A percentile compares a stretch with the other conserved stretches of the same genome.
These are phyloP conservation scores for Aureobasidium sp. DNA, from an alignment of 2,329 filamentous ascomycete genomes.

Conservation along the genomic window DNA sequence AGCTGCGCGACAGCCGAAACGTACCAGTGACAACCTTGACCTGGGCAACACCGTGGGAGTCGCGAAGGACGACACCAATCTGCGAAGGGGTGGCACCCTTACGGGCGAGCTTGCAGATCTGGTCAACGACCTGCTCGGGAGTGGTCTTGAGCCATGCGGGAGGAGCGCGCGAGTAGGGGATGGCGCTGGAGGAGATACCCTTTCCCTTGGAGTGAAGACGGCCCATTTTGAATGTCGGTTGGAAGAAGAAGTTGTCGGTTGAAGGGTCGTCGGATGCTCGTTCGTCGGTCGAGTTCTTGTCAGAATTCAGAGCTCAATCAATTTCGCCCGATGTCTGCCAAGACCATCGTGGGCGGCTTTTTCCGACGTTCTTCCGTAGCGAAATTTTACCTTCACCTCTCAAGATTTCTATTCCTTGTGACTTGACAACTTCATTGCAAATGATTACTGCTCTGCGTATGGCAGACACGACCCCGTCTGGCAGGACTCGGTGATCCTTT, in stretches of 20 bases:
- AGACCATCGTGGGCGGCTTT: neutral
- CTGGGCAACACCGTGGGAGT: conserved; percentile 96
- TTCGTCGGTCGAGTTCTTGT: conserved; percentile 13
- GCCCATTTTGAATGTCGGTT: conserved; percentile 62
- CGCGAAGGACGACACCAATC: conserved; percentile 97
- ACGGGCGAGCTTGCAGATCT: conserved; percentile 98
- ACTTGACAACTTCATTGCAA: neutral
- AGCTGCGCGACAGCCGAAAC: conserved; percentile 26
- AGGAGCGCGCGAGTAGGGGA: conserved; percentile 91
- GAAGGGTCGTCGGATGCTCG: conserved; percentile 16
- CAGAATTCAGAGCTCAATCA: neutral
- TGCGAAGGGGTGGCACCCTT: conserved; percentile 98
- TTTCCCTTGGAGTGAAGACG: conserved; percentile 99
- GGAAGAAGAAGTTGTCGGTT: conserved; percentile 14
- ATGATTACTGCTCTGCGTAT: neutral
- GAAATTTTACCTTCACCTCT: neutral
- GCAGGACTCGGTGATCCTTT: neutral
- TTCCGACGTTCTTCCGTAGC: conserved; percentile 11
- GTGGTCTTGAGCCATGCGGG: conserved; percentile 98
- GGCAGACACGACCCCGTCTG: neutral
- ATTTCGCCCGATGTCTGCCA: neutral
- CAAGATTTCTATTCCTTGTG: neutral
- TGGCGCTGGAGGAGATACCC: conserved; percentile 91
- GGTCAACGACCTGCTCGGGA: conserved; percentile 95
- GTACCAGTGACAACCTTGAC: conserved; percentile 95